phyloP scores from a whole-genome alignment of 371 early-diverging fungal species.

The Syncephalastrum sp. region DNA sequence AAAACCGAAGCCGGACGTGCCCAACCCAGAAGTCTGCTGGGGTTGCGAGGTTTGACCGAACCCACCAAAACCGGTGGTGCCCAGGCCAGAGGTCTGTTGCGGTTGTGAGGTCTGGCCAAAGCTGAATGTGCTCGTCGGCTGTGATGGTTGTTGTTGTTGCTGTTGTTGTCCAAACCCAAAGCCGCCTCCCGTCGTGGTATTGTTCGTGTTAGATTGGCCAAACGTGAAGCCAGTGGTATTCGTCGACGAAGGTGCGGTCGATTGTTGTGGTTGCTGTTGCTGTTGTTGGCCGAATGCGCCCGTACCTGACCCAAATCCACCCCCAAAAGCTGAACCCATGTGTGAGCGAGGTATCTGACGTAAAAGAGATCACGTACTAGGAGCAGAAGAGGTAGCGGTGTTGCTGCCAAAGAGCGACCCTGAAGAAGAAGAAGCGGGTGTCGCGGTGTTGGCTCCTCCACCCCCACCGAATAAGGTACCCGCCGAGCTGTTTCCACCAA shows the following conservation, averaged over 20 bases:
- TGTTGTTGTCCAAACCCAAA: constrained; percentile 9
- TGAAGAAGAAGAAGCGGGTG: background rate
- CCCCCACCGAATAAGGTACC: constrained; percentile 1
- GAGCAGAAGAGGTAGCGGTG: constrained; percentile 9
- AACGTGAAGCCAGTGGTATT: too few relatives aligned
- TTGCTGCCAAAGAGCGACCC: constrained; percentile 11
- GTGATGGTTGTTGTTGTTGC: constrained; percentile 3
- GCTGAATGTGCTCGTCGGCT: too few relatives aligned
- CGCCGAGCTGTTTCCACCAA: constrained; percentile 12
- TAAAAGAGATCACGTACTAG: constrained; percentile 2
- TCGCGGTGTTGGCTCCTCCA: background rate
- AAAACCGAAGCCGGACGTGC: constrained; percentile 6
- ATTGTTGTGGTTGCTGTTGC: constrained; percentile 10
- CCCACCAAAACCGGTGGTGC: constrained; percentile 10
- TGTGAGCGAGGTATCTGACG: background rate
- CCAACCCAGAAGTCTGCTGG: background rate
- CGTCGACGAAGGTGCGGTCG: too few relatives aligned
- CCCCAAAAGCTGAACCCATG: constrained; percentile 5
- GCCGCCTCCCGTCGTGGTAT: too few relatives aligned
- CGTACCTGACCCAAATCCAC: constrained; percentile 6
- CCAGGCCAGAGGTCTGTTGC: too few relatives aligned
- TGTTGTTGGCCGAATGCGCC: constrained; percentile 8
- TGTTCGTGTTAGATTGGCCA: too few relatives aligned
- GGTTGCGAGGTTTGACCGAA: constrained; percentile 9
- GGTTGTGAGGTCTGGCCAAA: too few relatives aligned